Base-by-base conservation (phyloP, 2,329 filamentous ascomycete species). In the Trichoderma guizhouense region DNA sequence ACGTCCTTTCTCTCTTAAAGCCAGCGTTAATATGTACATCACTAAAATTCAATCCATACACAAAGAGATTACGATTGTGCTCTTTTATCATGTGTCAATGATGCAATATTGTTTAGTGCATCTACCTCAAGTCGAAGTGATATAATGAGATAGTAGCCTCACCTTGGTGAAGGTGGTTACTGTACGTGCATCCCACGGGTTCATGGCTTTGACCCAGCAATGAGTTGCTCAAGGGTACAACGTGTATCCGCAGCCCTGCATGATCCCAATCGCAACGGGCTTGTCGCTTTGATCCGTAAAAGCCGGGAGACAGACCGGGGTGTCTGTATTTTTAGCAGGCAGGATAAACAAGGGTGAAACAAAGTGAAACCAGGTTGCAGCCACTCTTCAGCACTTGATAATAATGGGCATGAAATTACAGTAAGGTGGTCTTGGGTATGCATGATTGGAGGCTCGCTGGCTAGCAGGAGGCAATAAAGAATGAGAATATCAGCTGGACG, bases 221-320 rank as follows among this genome's bases (percentile, higher is more conserved):
- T 60, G 57, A 34, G 8, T 32, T 62, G 34, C 34, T 63, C 36
- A 63, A 8, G 64, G 36, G 36, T 39, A 39, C n/a, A n/a, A n/a
- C n/a, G n/a, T 18, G 62, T 58, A 58, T 68, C 51, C 53, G 53
- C 65, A 58, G 53, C 24, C 65, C 7, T 68, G 65, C 65, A 68
- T 58, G 65, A 68, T 68, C 65, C 28, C 34, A 68, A 68, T 68
- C 65, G 39, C 53, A 18, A 28, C 28, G 5, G 32, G 30, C 47
- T 28, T 28, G 53, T 39, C 65, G 53, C 57, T 58, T 28, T 63
- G 60, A 30, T 64, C 65, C 65, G 65, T 30, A 43, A 68, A 68
- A 68, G 65, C 65, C 65, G 53, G 34, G 21, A 12, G 21, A 34
- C 32, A 6, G 55, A 60, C 66, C 66, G 34, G 66, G 66, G 66